Percentiles rank a stretch among this genome's conserved stretches.
Conservation (phyloP, 306 rosid genomes). For the Rubus idaeus region DNA sequence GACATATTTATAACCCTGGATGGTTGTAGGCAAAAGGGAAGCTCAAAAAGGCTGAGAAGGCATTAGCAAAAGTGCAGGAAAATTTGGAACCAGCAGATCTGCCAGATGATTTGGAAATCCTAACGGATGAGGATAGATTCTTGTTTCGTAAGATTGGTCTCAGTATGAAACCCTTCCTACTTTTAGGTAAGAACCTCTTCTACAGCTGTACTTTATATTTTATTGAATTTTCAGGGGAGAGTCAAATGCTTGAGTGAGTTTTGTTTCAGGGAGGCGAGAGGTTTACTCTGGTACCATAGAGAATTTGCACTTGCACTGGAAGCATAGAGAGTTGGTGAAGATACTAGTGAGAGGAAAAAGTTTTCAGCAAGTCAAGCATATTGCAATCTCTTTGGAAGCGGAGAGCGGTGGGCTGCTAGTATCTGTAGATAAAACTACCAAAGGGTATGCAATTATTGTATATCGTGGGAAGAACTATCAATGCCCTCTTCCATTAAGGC, state of each 20-base stretch:
- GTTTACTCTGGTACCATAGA: slow-evolving; percentile 87
- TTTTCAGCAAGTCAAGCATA: slow-evolving; percentile 66
- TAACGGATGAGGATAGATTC: slow-evolving; percentile 79
- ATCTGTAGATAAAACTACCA: slow-evolving; percentile 71
- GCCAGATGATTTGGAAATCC: slow-evolving; percentile 83
- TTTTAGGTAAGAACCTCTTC: slow-evolving; percentile 61
- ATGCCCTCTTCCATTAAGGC: slow-evolving; percentile 57
- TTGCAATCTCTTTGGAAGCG: slow-evolving; percentile 88
- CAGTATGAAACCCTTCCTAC: slow-evolving; percentile 83
- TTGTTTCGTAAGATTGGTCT: slow-evolving; percentile 86
- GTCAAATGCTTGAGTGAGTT: slow-evolving; percentile 18
- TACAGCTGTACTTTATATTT: slow-evolving; percentile 24
- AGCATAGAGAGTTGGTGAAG: slow-evolving; percentile 84
- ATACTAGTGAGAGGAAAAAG: slow-evolving; percentile 72
- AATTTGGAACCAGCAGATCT: slow-evolving; percentile 66
- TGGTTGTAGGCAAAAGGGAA: slow-evolving; percentile 70
- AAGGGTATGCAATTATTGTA: slow-evolving; percentile 64
- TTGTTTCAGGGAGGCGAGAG: slow-evolving; percentile 72
- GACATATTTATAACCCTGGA: slow-evolving; percentile 34
- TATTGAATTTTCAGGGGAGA: slow-evolving; percentile 26
- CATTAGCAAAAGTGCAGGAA: slow-evolving; percentile 65
- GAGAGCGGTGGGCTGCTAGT: slow-evolving; percentile 93
- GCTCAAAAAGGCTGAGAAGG: slow-evolving; percentile 69
- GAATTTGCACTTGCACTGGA: slow-evolving; percentile 98
- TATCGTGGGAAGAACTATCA: slow-evolving; percentile 91